Conservation (phyloP, 768 basidiomycete genomes). For the Lentinula boryana region DNA sequence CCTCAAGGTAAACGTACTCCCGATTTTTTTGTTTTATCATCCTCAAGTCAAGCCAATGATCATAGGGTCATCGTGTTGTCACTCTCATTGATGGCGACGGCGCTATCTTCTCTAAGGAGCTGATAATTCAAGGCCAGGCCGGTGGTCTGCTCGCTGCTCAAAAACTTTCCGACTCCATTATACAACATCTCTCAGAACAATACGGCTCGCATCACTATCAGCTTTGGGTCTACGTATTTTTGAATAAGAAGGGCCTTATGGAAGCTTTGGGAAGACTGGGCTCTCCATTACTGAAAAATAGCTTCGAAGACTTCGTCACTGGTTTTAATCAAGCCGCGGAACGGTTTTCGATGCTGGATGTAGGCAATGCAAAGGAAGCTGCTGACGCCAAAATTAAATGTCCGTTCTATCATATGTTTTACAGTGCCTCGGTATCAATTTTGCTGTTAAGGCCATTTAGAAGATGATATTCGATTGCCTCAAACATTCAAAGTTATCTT, state of each 20-base stretch:
- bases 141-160: conserved; percentile 56
- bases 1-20: not conserved
- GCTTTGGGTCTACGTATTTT: conserved; percentile 58
- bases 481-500: conserved; percentile 65
- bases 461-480: conserved; percentile 55
- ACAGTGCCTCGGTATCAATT: not conserved
- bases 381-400: conserved; percentile 76
- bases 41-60: not conserved
- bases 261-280: conserved; percentile 37
- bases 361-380: conserved; percentile 66
- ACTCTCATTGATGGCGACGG: conserved; percentile 65
- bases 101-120: conserved; percentile 48
- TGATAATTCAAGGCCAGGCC: conserved; percentile 47
- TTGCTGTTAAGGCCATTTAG: conserved; percentile 45
- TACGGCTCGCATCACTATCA: conserved; percentile 33
- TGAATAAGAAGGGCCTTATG: conserved; percentile 54
- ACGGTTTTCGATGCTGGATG: conserved; percentile 65
- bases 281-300: conserved; percentile 19
- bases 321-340: conserved; percentile 69
- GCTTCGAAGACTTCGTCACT: conserved; percentile 58
- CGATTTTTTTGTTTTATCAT: not conserved
- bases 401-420: conserved; percentile 19
- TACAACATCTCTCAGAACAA: conserved; percentile 1
- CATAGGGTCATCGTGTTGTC: conserved; percentile 28
- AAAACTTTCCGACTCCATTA: conserved; percentile 22